A percentile compares a stretch with the other conserved stretches of the same genome.
These are phyloP conservation scores for Asclepias syriaca DNA, from an alignment of 257 asterid species.

Conservation along the genomic window DNA sequence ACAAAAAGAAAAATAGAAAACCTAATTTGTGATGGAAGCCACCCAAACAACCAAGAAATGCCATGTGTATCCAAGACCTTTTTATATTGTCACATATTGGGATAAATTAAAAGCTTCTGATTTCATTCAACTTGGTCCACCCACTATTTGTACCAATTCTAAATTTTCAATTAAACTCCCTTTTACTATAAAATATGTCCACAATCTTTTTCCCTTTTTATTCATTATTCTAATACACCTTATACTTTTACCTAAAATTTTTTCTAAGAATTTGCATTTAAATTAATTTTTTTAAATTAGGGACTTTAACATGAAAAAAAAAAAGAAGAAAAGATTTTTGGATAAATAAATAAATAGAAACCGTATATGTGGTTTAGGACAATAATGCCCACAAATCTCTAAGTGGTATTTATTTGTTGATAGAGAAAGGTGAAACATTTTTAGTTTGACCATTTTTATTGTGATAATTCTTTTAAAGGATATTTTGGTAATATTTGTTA, in stretches of 20 bases:
- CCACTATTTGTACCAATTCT: not conserved
- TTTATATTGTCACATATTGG: slow-evolving; percentile 1
- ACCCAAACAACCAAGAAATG: slow-evolving; percentile 33
- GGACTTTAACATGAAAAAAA: no score
- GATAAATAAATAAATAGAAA: no score
- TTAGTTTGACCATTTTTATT: no score
- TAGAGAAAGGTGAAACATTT: not conserved
- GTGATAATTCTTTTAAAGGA: no score
- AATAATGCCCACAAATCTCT: not conserved
- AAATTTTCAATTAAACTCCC: not conserved
- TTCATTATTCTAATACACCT: no score
- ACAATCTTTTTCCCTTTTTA: no score
- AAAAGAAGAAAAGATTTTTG: no score
- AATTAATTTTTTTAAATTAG: no score
- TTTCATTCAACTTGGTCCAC: not conserved
- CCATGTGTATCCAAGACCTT: slow-evolving; percentile 28
- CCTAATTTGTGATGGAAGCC: slow-evolving; percentile 31
- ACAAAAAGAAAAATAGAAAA: slow-evolving; percentile 13
- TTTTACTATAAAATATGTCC: not conserved
- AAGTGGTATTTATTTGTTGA: not conserved
- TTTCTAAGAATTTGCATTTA: no score
- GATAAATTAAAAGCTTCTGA: not conserved
- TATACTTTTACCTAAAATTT: no score
- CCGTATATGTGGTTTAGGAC: not conserved
- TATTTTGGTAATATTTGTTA: no score